phyloP scores from a whole-genome alignment of 345 rosid genomes.

The Acer yangbiense region DNA sequence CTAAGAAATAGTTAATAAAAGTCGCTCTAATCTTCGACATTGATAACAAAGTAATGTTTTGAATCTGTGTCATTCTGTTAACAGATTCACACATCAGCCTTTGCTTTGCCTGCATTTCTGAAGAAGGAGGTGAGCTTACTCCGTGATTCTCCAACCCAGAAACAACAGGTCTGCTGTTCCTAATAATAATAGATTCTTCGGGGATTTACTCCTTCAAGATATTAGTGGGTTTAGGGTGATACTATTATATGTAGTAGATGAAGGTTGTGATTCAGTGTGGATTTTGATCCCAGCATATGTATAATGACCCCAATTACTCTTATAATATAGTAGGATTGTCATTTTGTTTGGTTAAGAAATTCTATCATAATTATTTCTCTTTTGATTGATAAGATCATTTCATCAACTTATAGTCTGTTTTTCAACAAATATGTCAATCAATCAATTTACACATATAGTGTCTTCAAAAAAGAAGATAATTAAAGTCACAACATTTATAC shows the following conservation, averaged over 20 bases:
- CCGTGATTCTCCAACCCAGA: conserved; percentile 13
- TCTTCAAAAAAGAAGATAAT: too few species aligned
- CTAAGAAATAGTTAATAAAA: not conserved
- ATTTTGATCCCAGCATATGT: not conserved
- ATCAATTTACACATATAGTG: too few species aligned
- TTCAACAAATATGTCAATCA: too few species aligned
- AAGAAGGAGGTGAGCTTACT: conserved; percentile 73
- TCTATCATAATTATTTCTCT: too few species aligned
- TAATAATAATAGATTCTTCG: conserved; percentile 3
- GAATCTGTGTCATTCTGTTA: conserved; percentile 14
- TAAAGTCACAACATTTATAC: too few species aligned
- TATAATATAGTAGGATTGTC: not conserved
- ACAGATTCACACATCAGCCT: conserved; percentile 92
- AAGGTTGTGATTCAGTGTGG: not conserved
- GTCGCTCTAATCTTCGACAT: not conserved
- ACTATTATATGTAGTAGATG: not conserved
- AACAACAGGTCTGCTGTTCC: conserved; percentile 10
- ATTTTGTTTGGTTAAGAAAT: not conserved
- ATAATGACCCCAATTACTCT: not conserved
- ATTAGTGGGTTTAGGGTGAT: not conserved
- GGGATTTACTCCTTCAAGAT: not conserved
- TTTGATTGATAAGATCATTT: too few species aligned
- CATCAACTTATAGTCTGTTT: too few species aligned
- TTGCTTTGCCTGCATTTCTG: conserved; percentile 81
- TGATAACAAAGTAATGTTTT: not conserved